phyloP scores from a whole-genome alignment of 805 yeast genomes.

The Saccharomyces jurei region DNA sequence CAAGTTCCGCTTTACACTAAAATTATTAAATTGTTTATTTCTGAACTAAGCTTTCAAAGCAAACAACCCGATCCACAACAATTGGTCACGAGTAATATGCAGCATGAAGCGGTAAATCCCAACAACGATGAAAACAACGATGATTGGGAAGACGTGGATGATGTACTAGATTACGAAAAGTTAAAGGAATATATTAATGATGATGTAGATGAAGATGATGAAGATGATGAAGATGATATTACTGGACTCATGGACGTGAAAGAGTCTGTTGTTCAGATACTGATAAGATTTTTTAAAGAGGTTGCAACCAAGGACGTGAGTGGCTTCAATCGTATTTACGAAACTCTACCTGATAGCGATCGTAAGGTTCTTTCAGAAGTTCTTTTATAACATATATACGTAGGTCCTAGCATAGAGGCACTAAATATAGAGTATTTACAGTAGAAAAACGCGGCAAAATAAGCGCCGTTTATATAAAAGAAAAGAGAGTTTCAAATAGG shows the following conservation, averaged over 20 bases:
- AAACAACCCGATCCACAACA: constrained; percentile 36
- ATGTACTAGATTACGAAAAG: constrained; percentile 57
- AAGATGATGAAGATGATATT: constrained; percentile 11
- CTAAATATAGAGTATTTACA: neutral
- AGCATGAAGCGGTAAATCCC: constrained; percentile 7
- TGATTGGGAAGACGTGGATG: constrained; percentile 76
- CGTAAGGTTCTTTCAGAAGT: constrained; percentile 45
- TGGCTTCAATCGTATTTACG: constrained; percentile 46
- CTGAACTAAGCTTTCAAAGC: constrained; percentile 61
- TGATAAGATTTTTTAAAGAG: constrained; percentile 48
- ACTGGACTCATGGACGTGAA: constrained; percentile 10
- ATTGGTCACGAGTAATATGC: constrained; percentile 26
- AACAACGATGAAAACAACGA: constrained; percentile 30
- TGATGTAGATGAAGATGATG: constrained; percentile 31
- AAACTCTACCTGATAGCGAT: constrained; percentile 43
- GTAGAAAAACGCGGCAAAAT: neutral
- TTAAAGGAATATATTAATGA: constrained; percentile 40
- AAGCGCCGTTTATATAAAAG: neutral
- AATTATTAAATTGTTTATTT: constrained; percentile 59
- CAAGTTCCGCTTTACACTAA: constrained; percentile 62
- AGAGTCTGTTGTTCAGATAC: constrained; percentile 28
- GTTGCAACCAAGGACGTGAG: constrained; percentile 43
- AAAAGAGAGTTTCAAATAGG: neutral
- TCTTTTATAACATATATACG: constrained; percentile 27
- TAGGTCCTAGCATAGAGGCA: neutral